These are phyloP conservation scores for Alternaria ethzedia DNA, from an alignment of 2,329 filamentous ascomycete genomes.

Conservation along the genomic window DNA sequence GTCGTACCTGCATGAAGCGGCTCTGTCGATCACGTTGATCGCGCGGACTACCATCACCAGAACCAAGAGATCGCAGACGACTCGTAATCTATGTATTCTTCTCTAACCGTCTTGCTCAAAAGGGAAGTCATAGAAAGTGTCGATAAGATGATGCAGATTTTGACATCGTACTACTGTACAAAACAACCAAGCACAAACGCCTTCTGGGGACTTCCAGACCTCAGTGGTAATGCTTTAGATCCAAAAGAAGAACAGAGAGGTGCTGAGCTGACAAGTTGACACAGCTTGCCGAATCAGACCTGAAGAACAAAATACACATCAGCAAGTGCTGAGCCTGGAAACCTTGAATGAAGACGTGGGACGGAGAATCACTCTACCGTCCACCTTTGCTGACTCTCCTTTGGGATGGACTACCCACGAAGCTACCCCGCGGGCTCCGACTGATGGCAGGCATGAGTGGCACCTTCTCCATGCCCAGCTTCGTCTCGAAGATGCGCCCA, in stretches of 20 bases:
- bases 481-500: conserved; percentile 76
- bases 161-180: neutral
- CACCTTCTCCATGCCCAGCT: conserved; percentile 28
- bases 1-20: conserved; percentile 7
- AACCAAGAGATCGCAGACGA: neutral
- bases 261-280: neutral
- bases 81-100: neutral
- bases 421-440: conserved; percentile 32
- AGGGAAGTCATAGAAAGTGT: neutral
- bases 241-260: neutral
- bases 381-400: conserved; percentile 16
- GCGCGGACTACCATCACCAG: neutral
- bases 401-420: conserved; percentile 26
- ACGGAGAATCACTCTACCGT: conserved; percentile 3
- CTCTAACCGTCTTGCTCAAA: neutral
- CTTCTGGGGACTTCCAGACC: neutral
- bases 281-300: neutral
- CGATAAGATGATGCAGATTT: neutral
- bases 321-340: neutral
- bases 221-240: neutral
- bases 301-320: neutral
- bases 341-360: neutral
- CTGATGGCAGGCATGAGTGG: conserved; percentile 30
- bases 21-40: neutral
- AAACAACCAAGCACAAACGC: neutral